Evolutionary conservation across 2,329 filamentous ascomycete genomes (phyloP), one percentile per base, ranked within the genome.

Genomic region (Aspergillus tamarii): DNA sequence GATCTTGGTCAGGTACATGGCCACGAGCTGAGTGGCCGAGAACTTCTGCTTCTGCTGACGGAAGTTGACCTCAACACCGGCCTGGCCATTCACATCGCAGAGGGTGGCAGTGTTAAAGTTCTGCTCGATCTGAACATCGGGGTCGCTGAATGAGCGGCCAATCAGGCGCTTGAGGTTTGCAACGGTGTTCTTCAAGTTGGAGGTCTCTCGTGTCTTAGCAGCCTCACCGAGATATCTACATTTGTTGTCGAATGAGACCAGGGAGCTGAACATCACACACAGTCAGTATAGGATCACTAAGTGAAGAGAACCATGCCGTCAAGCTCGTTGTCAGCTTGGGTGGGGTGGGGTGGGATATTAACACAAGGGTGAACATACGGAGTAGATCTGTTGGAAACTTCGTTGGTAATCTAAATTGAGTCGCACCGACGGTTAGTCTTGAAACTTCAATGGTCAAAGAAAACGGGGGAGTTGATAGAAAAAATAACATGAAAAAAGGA

Each of bases 121-220:
- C 83, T 96, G 91, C 87, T 99, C 95, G 77, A 95, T 87, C 82
- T 93, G 87, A 68, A 97, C 86, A 86, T 99, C 95, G 77, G 95
- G 93, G 77, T 99, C 95, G 79, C 86, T 90, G 82, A 94, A 87
- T 67, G 87, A 85, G 77, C 95, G 93, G 77, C 95, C 95, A 76
- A 91, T 91, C 73, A 99, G 89, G 76, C 95, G 92, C 85, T 97
- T 97, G 75, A 99, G 87, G 71, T 89, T 94, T 80, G 88, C 86
- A 83, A 99, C 92, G 72, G 95, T 99, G 87, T 99, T 99, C 86
- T 98, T 99, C 76, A 98, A 89, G 86, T 99, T 99, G 77, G 94
- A 97, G 78, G 97, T 96, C 84, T 99, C 95, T 84, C 97, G 94
- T 71, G 94, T 98, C 88, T 98, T 98, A 72, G 95, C 95, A 63